These are phyloP conservation scores for Botryotinia convoluta DNA, from an alignment of 2,329 filamentous ascomycete species.

Conservation along the genomic window DNA sequence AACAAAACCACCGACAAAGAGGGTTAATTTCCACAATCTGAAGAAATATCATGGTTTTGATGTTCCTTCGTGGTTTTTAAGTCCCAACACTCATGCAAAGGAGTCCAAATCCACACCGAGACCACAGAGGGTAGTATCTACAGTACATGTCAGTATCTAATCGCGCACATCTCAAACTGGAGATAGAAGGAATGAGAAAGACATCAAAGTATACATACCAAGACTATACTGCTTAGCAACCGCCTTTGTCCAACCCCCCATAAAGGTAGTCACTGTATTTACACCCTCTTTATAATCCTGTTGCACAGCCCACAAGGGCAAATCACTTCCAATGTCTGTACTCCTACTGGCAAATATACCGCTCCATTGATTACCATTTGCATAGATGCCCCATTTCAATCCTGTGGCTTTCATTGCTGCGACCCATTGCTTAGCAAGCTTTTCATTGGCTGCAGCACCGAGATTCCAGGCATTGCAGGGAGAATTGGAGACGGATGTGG, in stretches of 20 bases:
- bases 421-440: conserved; percentile 31
- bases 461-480: conserved; percentile 32
- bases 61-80: not conserved
- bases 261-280: conserved; percentile 30
- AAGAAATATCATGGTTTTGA: not conserved
- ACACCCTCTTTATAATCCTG: conserved; percentile 27
- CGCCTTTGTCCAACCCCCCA: conserved; percentile 32
- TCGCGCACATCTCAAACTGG: not conserved
- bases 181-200: not conserved
- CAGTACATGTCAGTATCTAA: not conserved
- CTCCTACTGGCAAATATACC: conserved; percentile 28
- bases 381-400: conserved; percentile 33
- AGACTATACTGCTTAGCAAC: conserved; percentile 32
- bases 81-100: conserved; percentile 9
- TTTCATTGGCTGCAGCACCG: conserved; percentile 25
- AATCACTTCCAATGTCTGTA: conserved; percentile 30
- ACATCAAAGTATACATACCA: conserved; percentile 22
- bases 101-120: conserved; percentile 25
- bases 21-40: too few species aligned
- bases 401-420: conserved; percentile 25
- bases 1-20: not conserved
- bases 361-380: conserved; percentile 34
- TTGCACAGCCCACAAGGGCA: conserved; percentile 35
- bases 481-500: conserved; percentile 17
- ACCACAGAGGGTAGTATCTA: conserved; percentile 34